Evolutionary conservation across 257 asterid species (phyloP).

Genomic region (Solanum sitiens): DNA sequence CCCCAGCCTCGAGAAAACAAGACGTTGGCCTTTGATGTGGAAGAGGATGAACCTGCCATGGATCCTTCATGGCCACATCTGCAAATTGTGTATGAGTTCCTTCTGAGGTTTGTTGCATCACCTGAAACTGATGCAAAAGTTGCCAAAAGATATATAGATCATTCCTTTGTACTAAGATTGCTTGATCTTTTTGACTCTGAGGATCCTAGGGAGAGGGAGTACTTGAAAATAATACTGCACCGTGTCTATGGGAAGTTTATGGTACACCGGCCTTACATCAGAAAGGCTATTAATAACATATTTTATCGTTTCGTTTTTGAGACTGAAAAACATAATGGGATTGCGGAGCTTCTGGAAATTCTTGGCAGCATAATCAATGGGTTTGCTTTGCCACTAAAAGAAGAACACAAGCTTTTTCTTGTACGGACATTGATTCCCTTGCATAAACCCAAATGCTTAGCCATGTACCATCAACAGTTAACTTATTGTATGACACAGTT

Average conservation of each 20-base stretch:
- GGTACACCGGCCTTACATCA: conserved; percentile 77
- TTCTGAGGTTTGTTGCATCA: conserved; percentile 63
- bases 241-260: conserved; percentile 81
- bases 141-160: conserved; percentile 60
- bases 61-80: conserved; percentile 87
- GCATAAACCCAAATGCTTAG: conserved; percentile 70
- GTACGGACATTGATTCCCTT: conserved; percentile 61
- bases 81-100: conserved; percentile 71
- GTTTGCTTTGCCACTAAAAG: conserved; percentile 79
- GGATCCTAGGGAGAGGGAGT: conserved; percentile 83
- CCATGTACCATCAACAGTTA: conserved; percentile 75
- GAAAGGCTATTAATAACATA: conserved; percentile 70
- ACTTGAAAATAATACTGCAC: conserved; percentile 69
- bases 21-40: conserved; percentile 54
- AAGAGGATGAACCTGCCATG: conserved; percentile 82
- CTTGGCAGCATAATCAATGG: conserved; percentile 81
- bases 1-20: conserved; percentile 76
- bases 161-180: conserved; percentile 62
- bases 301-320: conserved; percentile 62
- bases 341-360: conserved; percentile 72
- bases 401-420: conserved; percentile 75
- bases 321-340: conserved; percentile 71
- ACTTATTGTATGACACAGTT: conserved; percentile 66
- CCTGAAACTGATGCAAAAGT: conserved; percentile 75
- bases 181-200: conserved; percentile 81